Evolutionary conservation across 2,329 filamentous ascomycete genomes (phyloP), one percentile per base, ranked within the genome.

Genomic region (Penicillium sp.): DNA sequence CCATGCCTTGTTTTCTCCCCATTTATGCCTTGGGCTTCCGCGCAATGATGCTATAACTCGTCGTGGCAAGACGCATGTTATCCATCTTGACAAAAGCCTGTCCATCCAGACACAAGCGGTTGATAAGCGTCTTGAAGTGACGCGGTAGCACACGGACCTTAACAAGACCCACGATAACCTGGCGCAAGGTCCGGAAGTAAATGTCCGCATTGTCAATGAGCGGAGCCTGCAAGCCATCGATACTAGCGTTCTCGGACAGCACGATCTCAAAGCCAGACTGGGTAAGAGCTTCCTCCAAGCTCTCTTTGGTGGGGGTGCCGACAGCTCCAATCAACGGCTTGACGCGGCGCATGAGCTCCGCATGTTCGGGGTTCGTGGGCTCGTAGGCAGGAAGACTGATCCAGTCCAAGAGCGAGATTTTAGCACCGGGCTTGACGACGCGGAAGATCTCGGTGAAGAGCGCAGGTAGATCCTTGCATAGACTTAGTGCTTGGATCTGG

Each of bases 401-500:
- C 81, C 81, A 84, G 69, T 84, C 81, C 31, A 83, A 71, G 29
- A 82, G 68, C 3, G 81, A 79, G 58, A 84, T 76, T 62, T 75
- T 78, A 11, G 81, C 77, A 14, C 81, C 81, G 0, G 81, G 81
- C 66, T 80, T 80, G 52, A 83, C 61, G 4, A 83, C 71, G 19
- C 81, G 76, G 65, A 74, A 78, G 52, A 83, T 70, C 66, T 84
- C 81, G 49, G 68, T 69, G 70, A 82, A 82, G 11, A 82, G 72
- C 8, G 73, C 69, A 3, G 72, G 64, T 2, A 79, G 72, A 52
- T 83, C 79, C 58, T 80, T 81, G 74, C 79, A 82, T 29, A 77
- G 79, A 74, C 76, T 85, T 66, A 77, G 81, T 54, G 73, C 86
- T 76, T 77, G 87, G 78, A 78, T 87, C 80, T 78, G 82, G 76